Base-by-base conservation (phyloP, 1,284 basidiomycete genomes). In the Erythrobasidium hasegawianum region DNA sequence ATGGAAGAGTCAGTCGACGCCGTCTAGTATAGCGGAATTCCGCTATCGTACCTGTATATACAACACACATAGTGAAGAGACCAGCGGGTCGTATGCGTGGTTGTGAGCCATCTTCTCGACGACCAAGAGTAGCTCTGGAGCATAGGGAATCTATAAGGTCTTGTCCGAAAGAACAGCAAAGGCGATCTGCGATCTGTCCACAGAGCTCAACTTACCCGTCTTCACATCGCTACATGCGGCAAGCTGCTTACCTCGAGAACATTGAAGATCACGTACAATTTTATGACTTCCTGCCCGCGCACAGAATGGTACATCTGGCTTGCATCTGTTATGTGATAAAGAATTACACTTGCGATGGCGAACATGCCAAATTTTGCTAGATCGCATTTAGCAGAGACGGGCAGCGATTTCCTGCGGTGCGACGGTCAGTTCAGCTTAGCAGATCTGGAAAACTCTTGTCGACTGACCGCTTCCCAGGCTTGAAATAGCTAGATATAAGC, bases 281-380 rank as follows among this genome's bases (percentile, higher is more conserved):
- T 99, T 81, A 99, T 94, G 1, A 90, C 95, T 74, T 97, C 93
- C 78, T 98, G 96, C 0, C 95, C 96, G n/a, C 96, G 86, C 59
- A 99, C 97, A 18, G 88, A 89, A 75, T 99, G 96, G 74, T 99
- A 99, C 77, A 99, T 96, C 79, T 96, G 96, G 79, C 92, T 96
- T 11, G 93, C 89, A 75, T 98, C 95, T 3, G 94, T 95, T 33
- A 94, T 81, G 2, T 88, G 85, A 29, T 86, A 82, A 3, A 97
- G 81, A 40, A 94, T 83, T 33, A 85, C 72, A 56, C 95, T 84
- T 0, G 91, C 88, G 33, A 87, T 76, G 2, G 88, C 76, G 39
- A 98, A 82, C 1, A 99, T 81, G 1, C 92, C 77, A 43, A 85
- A 83, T 65, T 92, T 86, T 29, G 97, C 79, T 13, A 98, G 83